phyloP scores from a whole-genome alignment of 2,329 filamentous ascomycete genomes.

The Diaporthe sp. region DNA sequence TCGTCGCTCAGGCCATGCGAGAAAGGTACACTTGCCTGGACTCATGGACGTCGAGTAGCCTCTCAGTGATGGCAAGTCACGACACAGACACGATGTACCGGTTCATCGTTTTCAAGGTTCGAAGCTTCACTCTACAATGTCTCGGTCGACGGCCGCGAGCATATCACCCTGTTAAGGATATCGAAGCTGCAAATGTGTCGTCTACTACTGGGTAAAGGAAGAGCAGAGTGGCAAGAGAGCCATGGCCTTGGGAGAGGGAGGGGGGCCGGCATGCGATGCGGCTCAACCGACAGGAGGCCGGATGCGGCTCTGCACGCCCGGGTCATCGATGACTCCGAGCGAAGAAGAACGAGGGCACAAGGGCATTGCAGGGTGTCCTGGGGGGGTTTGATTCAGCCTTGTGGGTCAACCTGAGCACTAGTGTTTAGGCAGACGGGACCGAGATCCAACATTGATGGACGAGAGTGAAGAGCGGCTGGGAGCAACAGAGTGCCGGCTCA shows the following conservation, averaged over 20 bases:
- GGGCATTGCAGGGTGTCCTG: constrained; percentile 1
- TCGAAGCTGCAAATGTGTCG: not conserved
- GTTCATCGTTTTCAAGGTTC: not conserved
- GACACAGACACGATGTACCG: not conserved
- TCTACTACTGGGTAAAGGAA: not conserved
- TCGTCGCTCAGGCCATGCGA: not conserved
- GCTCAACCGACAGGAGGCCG: constrained; percentile 16
- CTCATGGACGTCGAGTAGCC: not conserved
- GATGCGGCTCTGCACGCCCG: not conserved
- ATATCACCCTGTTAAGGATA: not conserved
- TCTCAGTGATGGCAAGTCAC: not conserved
- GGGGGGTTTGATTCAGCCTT: constrained; percentile 27
- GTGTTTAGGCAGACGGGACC: constrained; percentile 23
- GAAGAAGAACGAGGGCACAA: not conserved
- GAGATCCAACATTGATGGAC: not conserved
- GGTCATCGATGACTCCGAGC: constrained; percentile 17
- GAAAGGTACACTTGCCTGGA: too few relatives aligned
- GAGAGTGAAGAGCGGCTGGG: not conserved
- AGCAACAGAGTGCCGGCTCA: not conserved
- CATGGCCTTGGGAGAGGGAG: not conserved
- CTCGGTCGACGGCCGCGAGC: not conserved
- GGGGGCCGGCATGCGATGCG: not conserved
- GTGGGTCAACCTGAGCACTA: constrained; percentile 2
- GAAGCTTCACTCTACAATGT: not conserved
- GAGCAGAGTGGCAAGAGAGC: not conserved